Base-by-base conservation (phyloP, 306 rosid genomes). In the Urtica urens region DNA sequence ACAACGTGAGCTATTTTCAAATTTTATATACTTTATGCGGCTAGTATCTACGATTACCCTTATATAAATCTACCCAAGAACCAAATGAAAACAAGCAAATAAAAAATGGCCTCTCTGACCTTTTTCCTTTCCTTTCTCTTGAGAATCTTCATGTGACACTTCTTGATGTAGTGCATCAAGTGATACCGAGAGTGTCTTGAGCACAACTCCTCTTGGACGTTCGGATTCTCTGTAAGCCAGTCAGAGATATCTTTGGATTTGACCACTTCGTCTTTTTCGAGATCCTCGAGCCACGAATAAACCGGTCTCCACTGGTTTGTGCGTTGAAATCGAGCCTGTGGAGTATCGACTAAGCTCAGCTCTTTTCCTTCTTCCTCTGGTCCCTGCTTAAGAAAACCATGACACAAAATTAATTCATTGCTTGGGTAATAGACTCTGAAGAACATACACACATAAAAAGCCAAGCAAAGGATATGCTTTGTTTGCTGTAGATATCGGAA, bases 241-340 rank as follows among this genome's bases (percentile, higher is more conserved):
- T 84, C 99, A 14, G 83, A 58, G 50, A 90, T 90, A 39, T 90
- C 97, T 66, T 79, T 90, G 42, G 99, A 85, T 51, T 90, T 79
- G 23, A 90, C 95, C 63, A 73, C 95, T 51, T 85, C 94, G 8
- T 77, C 94, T 55, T 71, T 77, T 41, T 79, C 69, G 57, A 90
- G 58, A 49, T 90, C 68, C 55, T 90, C 97, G 49, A 84, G 53
- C 97, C 97, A 90, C 1, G 79, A 58, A 64, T 90, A 90, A 46
- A 85, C 97, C 1, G 95, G 95, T 53, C 86, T 49, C 95, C 95
- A 84, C 46, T 81, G 97, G 59, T 81, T 84, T 0, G 94, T 81
- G 43, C 97, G 94, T 46, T 90, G 95, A 58, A 90, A 90, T 49
- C 92, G 77, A 20, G 90, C 90, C 22, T 75, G 93, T 7, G 93